A percentile compares a stretch with the other conserved stretches of the same genome.
These are phyloP conservation scores for Metschnikowia reukaufii DNA, from an alignment of 805 yeast genomes.

Conservation along the genomic window DNA sequence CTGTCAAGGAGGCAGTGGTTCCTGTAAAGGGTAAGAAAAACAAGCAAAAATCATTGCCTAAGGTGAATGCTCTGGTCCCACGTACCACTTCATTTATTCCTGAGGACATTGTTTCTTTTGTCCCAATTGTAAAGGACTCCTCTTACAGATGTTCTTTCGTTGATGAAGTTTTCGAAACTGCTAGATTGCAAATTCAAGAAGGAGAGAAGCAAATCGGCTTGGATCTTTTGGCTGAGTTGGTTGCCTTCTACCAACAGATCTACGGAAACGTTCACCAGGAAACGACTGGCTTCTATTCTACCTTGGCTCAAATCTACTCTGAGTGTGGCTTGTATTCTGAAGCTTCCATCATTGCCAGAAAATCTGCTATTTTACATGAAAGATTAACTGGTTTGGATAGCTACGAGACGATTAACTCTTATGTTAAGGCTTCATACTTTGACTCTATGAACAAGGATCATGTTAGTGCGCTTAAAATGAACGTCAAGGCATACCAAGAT, in stretches of 20 bases:
- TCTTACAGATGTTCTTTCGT: slow-evolving; percentile 64
- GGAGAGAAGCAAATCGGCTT: slow-evolving; percentile 57
- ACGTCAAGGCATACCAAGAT: slow-evolving; percentile 56
- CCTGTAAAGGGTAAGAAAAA: slow-evolving; percentile 30
- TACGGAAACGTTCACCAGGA: slow-evolving; percentile 80
- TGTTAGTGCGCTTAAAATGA: slow-evolving; percentile 60
- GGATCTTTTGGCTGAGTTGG: slow-evolving; percentile 64
- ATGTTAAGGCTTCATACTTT: slow-evolving; percentile 70
- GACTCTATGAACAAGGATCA: slow-evolving; percentile 63
- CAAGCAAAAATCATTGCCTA: slow-evolving; percentile 25
- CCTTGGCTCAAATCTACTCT: slow-evolving; percentile 64
- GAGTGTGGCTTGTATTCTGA: slow-evolving; percentile 55
- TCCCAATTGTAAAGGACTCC: slow-evolving; percentile 76
- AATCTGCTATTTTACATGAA: slow-evolving; percentile 72
- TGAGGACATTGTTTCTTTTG: slow-evolving; percentile 65
- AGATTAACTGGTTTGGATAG: slow-evolving; percentile 81
- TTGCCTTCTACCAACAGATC: slow-evolving; percentile 75
- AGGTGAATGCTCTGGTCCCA: slow-evolving; percentile 8
- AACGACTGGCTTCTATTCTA: slow-evolving; percentile 67
- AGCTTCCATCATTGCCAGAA: slow-evolving; percentile 66
- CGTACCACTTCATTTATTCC: slow-evolving; percentile 49
- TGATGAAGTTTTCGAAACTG: slow-evolving; percentile 74
- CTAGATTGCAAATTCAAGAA: slow-evolving; percentile 42
- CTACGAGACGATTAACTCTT: slow-evolving; percentile 67
- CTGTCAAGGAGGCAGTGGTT: slow-evolving; percentile 17